Evolutionary conservation across 768 basidiomycete species (phyloP), one percentile per base, ranked within the genome.

Genomic region (Lentinula aciculospora): DNA sequence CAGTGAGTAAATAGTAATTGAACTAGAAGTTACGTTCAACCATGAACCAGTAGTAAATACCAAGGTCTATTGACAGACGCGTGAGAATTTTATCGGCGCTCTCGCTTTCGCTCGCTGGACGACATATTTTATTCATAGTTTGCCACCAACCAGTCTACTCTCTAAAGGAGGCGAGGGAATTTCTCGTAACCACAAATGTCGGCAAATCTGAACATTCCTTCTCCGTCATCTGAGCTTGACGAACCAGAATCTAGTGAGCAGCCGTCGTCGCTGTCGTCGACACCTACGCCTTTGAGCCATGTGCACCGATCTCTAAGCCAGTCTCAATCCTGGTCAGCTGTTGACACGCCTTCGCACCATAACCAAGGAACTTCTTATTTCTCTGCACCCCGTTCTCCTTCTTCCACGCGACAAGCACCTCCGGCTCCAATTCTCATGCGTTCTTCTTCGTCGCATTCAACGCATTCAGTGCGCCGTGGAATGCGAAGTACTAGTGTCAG

Each of bases 351-450:
- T 32, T 75, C 72, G 15, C 87, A 86, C 63, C 87, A 86, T 66
- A 75, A 82, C 65, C 81, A 83, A 63, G 88, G 85, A 56, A 84
- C 86, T 17, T 88, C 87, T 7, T 87, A 87, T 68, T 84, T 80
- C 60, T 71, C 81, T 21, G 65, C 71, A 36, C 63, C 74, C 12
- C 63, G 73, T 29, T 81, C 83, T 5, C 80, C 84, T 29, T 21
- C 48, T 15, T 36, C 49, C 12, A 12, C n/a, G 70, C 76, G 10
- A 66, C 76, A 44, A 23, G 42, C 42, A 7, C 42, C 42, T 2
- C 69, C 72, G 31, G 60, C 75, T 2, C 78, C 73, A 17, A 77
- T 76, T 42, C 70, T 77, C 21, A 67, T 76, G 32, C 72, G 84
- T 42, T 82, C 73, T 58, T 73, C 80, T 32, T 87, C 87, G 12